A percentile compares a stretch with the other conserved stretches of the same genome.
phyloP scores from a whole-genome alignment of 2,329 filamentous ascomycete species.

The Mycosphaerella sp. region DNA sequence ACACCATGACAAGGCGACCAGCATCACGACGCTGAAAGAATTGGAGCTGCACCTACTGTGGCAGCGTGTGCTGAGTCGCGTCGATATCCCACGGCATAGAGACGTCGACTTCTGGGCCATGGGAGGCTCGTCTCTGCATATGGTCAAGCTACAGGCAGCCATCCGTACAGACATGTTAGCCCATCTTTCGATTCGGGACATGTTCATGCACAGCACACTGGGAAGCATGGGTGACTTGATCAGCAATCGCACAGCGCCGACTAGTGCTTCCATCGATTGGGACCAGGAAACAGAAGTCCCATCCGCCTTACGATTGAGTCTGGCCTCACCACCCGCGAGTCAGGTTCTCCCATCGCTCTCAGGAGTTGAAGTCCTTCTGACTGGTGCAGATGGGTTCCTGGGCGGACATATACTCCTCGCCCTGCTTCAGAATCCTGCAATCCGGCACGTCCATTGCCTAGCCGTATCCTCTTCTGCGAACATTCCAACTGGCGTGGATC shows the following conservation, averaged over 20 bases:
- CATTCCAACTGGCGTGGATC: constrained; percentile 28
- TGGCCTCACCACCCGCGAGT: not conserved
- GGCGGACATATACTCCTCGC: constrained; percentile 36
- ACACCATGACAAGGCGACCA: not conserved
- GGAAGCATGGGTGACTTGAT: constrained; percentile 37
- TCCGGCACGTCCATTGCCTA: constrained; percentile 42
- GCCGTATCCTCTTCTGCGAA: constrained; percentile 35
- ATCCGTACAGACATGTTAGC: constrained; percentile 35
- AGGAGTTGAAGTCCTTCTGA: constrained; percentile 31
- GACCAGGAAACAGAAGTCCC: constrained; percentile 33
- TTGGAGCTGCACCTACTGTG: constrained; percentile 18
- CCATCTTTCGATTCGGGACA: constrained; percentile 32
- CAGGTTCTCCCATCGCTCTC: not conserved
- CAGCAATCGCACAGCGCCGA: constrained; percentile 10
- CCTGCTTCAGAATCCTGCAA: constrained; percentile 31
- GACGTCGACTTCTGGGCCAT: constrained; percentile 39
- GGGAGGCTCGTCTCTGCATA: constrained; percentile 41
- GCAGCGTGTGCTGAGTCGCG: constrained; percentile 12
- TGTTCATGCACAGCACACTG: constrained; percentile 39
- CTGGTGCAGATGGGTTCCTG: constrained; percentile 41
- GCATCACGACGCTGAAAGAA: constrained; percentile 13
- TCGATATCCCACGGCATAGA: constrained; percentile 14
- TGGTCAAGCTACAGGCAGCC: constrained; percentile 36
- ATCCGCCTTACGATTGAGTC: constrained; percentile 6
- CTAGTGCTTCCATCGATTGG: constrained; percentile 36